Percentiles rank a stretch among this genome's conserved stretches.
Evolutionary conservation across 345 rosid species (phyloP).

Genomic region (Lagerstroemia speciosa): DNA sequence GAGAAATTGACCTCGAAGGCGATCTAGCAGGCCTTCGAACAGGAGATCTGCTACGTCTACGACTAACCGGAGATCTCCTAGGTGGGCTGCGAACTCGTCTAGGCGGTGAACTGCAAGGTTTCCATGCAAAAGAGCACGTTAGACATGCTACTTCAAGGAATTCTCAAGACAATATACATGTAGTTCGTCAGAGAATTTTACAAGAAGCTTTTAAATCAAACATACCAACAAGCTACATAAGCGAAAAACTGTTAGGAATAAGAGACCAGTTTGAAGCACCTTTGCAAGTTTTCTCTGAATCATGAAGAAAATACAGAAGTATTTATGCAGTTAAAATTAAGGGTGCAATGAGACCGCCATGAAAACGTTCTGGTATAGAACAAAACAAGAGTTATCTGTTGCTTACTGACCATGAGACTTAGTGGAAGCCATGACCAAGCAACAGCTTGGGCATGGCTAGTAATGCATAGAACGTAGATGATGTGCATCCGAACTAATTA

Average conservation of each 20-base stretch:
- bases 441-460: background rate
- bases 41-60: slow-evolving; percentile 90
- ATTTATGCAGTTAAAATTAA: background rate
- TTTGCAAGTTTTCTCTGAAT: background rate
- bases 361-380: too few relatives aligned
- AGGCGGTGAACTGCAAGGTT: slow-evolving; percentile 54
- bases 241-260: background rate
- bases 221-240: background rate
- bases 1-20: slow-evolving; percentile 77
- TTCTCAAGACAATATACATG: background rate
- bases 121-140: background rate
- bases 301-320: background rate
- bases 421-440: too few relatives aligned
- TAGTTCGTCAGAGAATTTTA: background rate
- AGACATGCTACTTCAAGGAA: background rate
- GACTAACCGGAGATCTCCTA: slow-evolving; percentile 76
- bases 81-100: slow-evolving; percentile 80
- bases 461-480: background rate
- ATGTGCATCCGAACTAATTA: background rate
- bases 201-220: background rate
- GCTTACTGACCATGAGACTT: too few relatives aligned
- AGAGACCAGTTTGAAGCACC: background rate
- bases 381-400: too few relatives aligned
- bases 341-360: background rate
- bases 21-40: slow-evolving; percentile 72